Base-by-base conservation (phyloP, 1,139 yeast species). In the Pichia sp. region DNA sequence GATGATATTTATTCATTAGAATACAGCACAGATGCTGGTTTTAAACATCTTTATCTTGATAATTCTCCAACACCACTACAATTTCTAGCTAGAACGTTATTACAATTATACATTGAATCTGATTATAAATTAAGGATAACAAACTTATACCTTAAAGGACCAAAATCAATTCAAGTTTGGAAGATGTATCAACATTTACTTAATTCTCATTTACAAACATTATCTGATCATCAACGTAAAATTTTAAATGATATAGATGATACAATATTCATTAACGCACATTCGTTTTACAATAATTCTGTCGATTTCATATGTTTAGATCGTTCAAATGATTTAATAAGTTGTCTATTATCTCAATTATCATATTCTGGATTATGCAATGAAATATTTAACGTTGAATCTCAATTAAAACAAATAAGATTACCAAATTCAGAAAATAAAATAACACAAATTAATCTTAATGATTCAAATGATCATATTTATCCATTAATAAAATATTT, bases 231-330 rank as follows among this genome's bases (percentile, higher is more conserved):
- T 9, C 50, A 57, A n/a, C 57, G 60, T 33, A 58, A 58, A 47
- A 23, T 49, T 2, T 43, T 60, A 6, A 46, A 49, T 13, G 64
- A 61, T 37, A 56, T 58, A 21, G 64, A 61, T 43, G 62, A 59
- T 26, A 53, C 62, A 6, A 43, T 59, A 9, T 64, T 60, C 38
- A 34, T 57, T 36, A 62, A 60, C 40, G 50, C 51, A 20, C 59
- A 55, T 42, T 55, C 62, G 2, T 58, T 60, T 40, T 66, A 68
- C 45, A 61, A 60, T 36, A 50, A 64, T 41, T 64, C 66, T 37
- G 63, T 63, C 30, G 86, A 82, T 58, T 63, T 89, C 36, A 71
- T 91, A 14, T 80, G 89, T 1, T 55, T 91, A 19, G 98, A 91
- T 56, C 68, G 98, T 40, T 76, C 78, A 43, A 59, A 80, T 26